Base-by-base conservation (phyloP, 495 filamentous ascomycete species). In the Achaetomiella virescens region DNA sequence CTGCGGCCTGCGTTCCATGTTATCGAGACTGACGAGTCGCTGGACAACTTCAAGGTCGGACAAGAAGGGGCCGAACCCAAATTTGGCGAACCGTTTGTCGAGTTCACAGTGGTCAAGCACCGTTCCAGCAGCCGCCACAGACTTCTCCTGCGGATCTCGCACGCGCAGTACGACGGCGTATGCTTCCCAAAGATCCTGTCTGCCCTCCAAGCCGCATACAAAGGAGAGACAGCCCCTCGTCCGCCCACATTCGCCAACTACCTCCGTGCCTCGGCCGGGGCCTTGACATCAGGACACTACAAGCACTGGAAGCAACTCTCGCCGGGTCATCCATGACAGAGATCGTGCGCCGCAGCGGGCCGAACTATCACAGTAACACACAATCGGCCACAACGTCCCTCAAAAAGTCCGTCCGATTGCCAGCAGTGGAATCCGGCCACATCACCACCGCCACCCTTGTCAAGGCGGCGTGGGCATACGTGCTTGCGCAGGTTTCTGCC, bases 151-250 rank as follows among this genome's bases (percentile, higher is more conserved):
- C 76, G 83, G 2, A 73, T 87, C 6, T 87, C 83, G 0, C 85
- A 88, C 56, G 83, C 84, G 6, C 84, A 88, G 58, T 87, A 83
- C 49, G 85, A 87, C 54, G 84, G 81, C 24, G 73, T 87, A 1
- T 86, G 78, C 64, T 69, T 87, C 18, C 76, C 82, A 0, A 74
- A 70, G 50, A 80, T 87, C 18, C 73, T 84, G 54, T 62, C 67
- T 1, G 76, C 77, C 25, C 75, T 87, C 42, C 71, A 78, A 35
- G 69, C 71, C 18, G 72, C 72, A 0, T 87, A 84, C 61, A 69
- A 76, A 43, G 77, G 77, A n/a, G 66, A 72, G 35, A 57, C 66
- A 4, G 62, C 82, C 6, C 65, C 72, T 1, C 62, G 61, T 17
- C 63, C 77, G 11, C 72, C 72, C 3, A 71, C 76, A 2, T 86